Percentiles rank a stretch among this genome's conserved stretches.
These are phyloP conservation scores for Trifolium pratense DNA, from an alignment of 306 rosid genomes.

Conservation along the genomic window DNA sequence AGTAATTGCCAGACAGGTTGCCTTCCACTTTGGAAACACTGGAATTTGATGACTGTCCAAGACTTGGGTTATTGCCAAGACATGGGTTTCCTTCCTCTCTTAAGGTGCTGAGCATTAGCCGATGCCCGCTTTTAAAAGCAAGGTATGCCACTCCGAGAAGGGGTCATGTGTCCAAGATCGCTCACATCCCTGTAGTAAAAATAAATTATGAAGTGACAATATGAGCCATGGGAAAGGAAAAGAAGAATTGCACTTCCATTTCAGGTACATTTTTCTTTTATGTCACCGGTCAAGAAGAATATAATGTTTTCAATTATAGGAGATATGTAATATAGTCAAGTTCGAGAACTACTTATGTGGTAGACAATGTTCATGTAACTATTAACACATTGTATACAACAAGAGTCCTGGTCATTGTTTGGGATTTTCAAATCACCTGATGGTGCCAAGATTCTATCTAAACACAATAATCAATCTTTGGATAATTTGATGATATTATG, in stretches of 20 bases:
- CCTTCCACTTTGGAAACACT: background rate
- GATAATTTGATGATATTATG: background rate
- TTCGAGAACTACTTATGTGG: background rate
- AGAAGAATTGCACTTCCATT: background rate
- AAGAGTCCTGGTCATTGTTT: background rate
- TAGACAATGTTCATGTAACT: background rate
- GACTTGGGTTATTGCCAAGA: constrained; percentile 7
- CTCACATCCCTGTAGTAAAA: constrained; percentile 12
- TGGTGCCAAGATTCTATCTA: background rate
- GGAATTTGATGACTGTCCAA: background rate
- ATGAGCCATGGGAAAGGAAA: background rate
- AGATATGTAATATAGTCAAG: background rate
- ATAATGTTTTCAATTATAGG: background rate
- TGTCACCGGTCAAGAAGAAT: background rate
- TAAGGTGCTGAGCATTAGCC: background rate
- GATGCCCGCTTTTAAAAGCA: background rate
- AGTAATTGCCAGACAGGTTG: constrained; percentile 4
- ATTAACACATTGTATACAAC: background rate
- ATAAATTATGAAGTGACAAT: background rate
- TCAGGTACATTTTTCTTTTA: background rate
- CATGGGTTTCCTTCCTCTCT: constrained; percentile 15
- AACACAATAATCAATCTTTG: background rate
- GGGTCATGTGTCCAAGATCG: background rate
- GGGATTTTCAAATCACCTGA: background rate
- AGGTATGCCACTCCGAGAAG: background rate